Conservation (phyloP, 2,329 filamentous ascomycete species). For the Cladosporium phlei region DNA sequence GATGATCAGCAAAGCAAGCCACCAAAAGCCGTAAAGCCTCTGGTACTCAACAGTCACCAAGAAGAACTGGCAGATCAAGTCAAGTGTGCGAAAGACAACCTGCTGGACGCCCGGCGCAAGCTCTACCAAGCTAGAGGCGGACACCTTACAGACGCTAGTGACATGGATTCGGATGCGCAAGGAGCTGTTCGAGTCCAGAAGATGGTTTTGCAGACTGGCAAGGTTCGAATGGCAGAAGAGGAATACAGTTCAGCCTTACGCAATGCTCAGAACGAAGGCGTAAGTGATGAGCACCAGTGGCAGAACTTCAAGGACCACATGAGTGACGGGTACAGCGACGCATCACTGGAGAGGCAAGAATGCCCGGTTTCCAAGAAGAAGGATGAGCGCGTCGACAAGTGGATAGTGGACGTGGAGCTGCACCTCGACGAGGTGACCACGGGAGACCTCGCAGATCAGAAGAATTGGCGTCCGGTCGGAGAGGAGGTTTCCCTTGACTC, state of each 20-base stretch:
- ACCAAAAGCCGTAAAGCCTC: neutral
- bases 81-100: neutral
- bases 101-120: neutral
- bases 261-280: neutral
- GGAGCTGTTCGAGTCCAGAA: neutral
- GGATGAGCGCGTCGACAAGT: neutral
- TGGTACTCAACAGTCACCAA: neutral
- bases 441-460: no score
- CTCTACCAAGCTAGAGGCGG: neutral
- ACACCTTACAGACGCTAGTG: neutral
- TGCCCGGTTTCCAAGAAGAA: neutral
- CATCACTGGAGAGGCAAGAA: neutral
- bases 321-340: neutral
- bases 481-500: conserved; percentile 12
- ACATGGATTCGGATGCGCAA: neutral
- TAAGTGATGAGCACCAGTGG: neutral
- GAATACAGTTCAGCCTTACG: neutral
- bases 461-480: no score
- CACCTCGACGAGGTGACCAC: no score
- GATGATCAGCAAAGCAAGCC: neutral
- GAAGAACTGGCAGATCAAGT: neutral
- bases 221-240: neutral
- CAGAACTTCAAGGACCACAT: neutral
- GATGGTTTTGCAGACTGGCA: neutral
- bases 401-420: neutral